These are phyloP conservation scores for Penicillium sp. DNA, from an alignment of 2,329 filamentous ascomycete genomes.

Conservation along the genomic window DNA sequence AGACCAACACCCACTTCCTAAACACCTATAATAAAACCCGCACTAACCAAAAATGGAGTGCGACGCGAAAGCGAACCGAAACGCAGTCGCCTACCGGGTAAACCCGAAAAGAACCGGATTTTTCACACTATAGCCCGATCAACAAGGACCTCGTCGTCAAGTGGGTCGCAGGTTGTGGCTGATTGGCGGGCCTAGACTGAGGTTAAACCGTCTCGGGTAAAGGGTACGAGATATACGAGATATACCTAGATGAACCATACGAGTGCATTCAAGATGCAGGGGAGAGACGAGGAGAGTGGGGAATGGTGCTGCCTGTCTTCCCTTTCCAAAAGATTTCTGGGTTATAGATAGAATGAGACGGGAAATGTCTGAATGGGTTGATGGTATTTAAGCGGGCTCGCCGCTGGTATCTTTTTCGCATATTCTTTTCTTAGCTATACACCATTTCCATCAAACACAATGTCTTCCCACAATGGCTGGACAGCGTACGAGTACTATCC, in stretches of 20 bases:
- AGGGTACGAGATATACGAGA: not conserved
- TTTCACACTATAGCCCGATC: not conserved
- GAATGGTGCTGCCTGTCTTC: not conserved
- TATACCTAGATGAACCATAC: not conserved
- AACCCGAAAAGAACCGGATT: not conserved
- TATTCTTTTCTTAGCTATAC: not conserved
- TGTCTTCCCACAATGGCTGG: constrained; percentile 1
- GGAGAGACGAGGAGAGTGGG: not conserved
- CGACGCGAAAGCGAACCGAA: not conserved
- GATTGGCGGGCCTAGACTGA: not conserved
- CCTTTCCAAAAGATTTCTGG: not conserved
- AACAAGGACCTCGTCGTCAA: not conserved
- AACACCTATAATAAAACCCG: not conserved
- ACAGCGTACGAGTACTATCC: constrained; percentile 25
- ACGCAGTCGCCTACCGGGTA: not conserved
- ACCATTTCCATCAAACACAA: not conserved
- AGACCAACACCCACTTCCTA: no score
- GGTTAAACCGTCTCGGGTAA: not conserved
- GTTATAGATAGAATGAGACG: no score
- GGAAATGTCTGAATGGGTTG: not conserved
- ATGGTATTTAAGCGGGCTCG: not conserved
- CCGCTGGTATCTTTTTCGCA: not conserved
- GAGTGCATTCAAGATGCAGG: not conserved
- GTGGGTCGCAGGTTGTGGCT: not conserved
- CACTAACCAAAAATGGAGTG: not conserved